A percentile compares a stretch with the other conserved stretches of the same genome.
Evolutionary conservation across 345 rosid species (phyloP).

Genomic region (Microthlaspi erraticum): DNA sequence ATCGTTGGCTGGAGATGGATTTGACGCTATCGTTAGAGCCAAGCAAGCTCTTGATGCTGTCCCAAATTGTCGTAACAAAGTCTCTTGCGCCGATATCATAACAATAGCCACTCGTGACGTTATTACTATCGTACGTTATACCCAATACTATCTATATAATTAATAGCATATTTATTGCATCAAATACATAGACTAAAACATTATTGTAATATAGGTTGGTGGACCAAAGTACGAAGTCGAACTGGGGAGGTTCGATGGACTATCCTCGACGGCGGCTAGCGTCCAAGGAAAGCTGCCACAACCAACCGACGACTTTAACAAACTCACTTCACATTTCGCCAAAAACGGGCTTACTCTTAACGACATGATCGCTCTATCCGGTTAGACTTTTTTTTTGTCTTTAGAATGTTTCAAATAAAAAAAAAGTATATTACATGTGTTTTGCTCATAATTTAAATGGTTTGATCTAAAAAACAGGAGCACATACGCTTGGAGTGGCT

Average conservation of each 20-base stretch:
- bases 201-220: slow-evolving; percentile 39
- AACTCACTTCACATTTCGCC: slow-evolving; percentile 37
- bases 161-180: background rate
- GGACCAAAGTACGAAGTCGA: slow-evolving; percentile 46
- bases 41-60: slow-evolving; percentile 39
- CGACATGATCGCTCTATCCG: slow-evolving; percentile 47
- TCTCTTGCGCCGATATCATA: slow-evolving; percentile 48
- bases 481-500: slow-evolving; percentile 73
- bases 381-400: slow-evolving; percentile 11
- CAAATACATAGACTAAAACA: background rate
- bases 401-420: too few relatives aligned
- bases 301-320: slow-evolving; percentile 21
- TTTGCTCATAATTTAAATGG: background rate
- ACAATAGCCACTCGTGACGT: slow-evolving; percentile 49
- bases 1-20: slow-evolving; percentile 48
- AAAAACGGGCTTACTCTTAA: slow-evolving; percentile 38
- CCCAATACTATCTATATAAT: slow-evolving; percentile 4
- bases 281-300: slow-evolving; percentile 42
- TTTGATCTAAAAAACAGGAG: slow-evolving; percentile 46
- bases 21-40: slow-evolving; percentile 45
- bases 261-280: slow-evolving; percentile 38
- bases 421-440: too few relatives aligned
- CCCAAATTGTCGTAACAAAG: slow-evolving; percentile 34
- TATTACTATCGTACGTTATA: slow-evolving; percentile 34
- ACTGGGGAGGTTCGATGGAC: slow-evolving; percentile 41